Percentiles rank a stretch among this genome's conserved stretches.
These are phyloP conservation scores for Calonectria pauciramosa DNA, from an alignment of 2,329 filamentous ascomycete genomes.

Conservation along the genomic window DNA sequence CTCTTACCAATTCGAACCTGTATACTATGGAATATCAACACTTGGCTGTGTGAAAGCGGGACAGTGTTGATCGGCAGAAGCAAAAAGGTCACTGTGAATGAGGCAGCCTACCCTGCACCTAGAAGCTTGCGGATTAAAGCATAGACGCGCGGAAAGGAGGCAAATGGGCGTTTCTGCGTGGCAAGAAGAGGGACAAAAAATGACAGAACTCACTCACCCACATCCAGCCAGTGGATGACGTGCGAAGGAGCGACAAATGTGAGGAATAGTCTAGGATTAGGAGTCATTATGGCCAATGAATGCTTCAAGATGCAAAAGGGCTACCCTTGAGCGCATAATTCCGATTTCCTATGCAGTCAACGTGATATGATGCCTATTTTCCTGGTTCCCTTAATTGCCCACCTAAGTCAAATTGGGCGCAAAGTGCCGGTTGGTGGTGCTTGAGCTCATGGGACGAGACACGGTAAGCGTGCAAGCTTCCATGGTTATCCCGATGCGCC, in stretches of 20 bases:
- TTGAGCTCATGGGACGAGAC: background rate
- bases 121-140: background rate
- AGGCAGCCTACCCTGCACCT: background rate
- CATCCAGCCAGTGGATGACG: background rate
- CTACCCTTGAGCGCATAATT: background rate
- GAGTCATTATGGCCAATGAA: slow-evolving; percentile 10
- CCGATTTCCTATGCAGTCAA: background rate
- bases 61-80: background rate
- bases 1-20: background rate
- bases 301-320: background rate
- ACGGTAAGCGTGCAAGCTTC: background rate
- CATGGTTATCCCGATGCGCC: background rate
- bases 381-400: background rate
- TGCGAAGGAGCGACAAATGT: background rate
- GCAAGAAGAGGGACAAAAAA: background rate
- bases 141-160: background rate
- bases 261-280: background rate
- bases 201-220: background rate
- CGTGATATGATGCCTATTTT: background rate
- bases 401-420: background rate
- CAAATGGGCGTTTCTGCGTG: background rate
- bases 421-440: background rate
- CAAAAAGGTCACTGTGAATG: background rate
- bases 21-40: slow-evolving; percentile 17
- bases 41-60: background rate